Conservation (phyloP, 169 alveolate genomes). For the Eimeria sp. region DNA sequence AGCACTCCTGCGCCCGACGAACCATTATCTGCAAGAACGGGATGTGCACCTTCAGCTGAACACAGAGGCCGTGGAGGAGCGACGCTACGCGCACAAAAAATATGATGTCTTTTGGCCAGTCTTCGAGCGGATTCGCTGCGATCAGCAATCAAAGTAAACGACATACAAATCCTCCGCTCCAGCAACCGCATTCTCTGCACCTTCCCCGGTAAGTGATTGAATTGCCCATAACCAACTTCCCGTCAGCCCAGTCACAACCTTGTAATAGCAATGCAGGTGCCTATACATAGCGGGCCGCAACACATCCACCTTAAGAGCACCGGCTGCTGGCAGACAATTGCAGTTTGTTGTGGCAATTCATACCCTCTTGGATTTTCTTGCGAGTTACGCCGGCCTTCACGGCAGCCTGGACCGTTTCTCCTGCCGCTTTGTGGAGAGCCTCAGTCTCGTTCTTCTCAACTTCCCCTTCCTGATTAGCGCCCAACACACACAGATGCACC, state of each 20-base stretch:
- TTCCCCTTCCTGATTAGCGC: conserved; percentile 61
- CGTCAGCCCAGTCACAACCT: background rate
- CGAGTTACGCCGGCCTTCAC: conserved; percentile 71
- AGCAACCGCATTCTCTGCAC: background rate
- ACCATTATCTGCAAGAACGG: conserved; percentile 89
- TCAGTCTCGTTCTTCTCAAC: conserved; percentile 76
- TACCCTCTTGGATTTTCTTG: conserved; percentile 73
- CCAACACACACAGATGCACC: background rate
- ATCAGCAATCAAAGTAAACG: background rate
- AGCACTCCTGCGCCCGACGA: conserved; percentile 87
- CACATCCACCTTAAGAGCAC: background rate
- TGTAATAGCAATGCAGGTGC: background rate
- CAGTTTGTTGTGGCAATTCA: background rate
- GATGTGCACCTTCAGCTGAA: conserved; percentile 88
- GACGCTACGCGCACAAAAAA: conserved; percentile 91
- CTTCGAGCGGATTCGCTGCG: conserved; percentile 88
- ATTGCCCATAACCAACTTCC: background rate
- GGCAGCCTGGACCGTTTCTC: conserved; percentile 75
- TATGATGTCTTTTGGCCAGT: conserved; percentile 91
- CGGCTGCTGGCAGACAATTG: background rate
- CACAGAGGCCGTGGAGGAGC: conserved; percentile 90
- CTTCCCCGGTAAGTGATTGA: background rate
- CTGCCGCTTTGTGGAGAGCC: conserved; percentile 71
- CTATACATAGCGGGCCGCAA: background rate
- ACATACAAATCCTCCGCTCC: background rate